Evolutionary conservation across 73 alveolate species (phyloP).

Genomic region (Tetrahymena borealis): DNA sequence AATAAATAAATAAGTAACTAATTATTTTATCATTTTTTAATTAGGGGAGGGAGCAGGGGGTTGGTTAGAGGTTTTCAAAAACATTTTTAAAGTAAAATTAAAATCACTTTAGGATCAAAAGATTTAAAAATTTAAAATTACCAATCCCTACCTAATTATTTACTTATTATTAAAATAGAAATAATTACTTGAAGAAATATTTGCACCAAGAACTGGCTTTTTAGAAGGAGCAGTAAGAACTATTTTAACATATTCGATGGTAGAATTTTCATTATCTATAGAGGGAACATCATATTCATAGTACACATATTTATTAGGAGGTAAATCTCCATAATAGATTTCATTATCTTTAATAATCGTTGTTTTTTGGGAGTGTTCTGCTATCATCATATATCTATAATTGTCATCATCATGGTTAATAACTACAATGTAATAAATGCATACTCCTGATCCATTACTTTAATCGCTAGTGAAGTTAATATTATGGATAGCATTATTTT

Average conservation of each 20-base stretch:
- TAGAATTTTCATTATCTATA: neutral
- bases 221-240: neutral
- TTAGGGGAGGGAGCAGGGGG: too few species aligned
- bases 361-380: neutral
- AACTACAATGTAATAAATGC: neutral
- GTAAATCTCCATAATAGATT: neutral
- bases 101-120: neutral
- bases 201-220: neutral
- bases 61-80: too few species aligned
- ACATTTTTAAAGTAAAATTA: too few species aligned
- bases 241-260: neutral
- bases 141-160: too few species aligned
- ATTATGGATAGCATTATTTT: neutral
- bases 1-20: neutral
- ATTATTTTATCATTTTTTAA: too few species aligned
- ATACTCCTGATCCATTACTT: neutral
- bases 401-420: neutral
- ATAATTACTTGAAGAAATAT: neutral
- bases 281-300: neutral
- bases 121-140: too few species aligned
- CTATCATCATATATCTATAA: neutral
- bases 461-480: neutral
- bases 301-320: neutral
- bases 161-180: neutral
- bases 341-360: neutral